phyloP scores from a whole-genome alignment of 148 eudicot genomes.

The Camellia japonica region DNA sequence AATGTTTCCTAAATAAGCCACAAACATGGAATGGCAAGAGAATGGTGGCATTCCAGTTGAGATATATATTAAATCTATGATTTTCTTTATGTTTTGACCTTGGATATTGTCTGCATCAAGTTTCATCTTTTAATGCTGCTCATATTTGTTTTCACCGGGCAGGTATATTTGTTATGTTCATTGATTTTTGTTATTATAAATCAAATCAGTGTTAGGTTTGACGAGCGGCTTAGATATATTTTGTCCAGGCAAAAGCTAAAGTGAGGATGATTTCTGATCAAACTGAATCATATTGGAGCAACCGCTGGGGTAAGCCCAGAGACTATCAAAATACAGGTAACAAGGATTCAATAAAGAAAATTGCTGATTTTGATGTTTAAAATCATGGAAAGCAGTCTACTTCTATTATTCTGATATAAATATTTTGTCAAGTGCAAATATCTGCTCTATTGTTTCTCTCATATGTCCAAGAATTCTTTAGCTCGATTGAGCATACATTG shows the following conservation, averaged over 20 bases:
- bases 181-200: background rate
- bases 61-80: background rate
- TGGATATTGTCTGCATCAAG: background rate
- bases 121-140: conserved; percentile 8
- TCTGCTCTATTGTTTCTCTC: background rate
- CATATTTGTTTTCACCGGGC: background rate
- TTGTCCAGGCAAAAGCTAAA: conserved; percentile 73
- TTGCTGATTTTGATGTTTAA: background rate
- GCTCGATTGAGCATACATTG: background rate
- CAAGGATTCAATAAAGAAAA: conserved; percentile 2
- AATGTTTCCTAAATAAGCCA: background rate
- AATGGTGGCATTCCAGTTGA: background rate
- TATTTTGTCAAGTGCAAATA: background rate
- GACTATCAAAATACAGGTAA: conserved; percentile 59
- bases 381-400: background rate
- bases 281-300: conserved; percentile 59
- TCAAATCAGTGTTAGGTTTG: background rate
- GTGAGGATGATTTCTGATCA: conserved; percentile 57
- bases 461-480: background rate
- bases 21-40: background rate
- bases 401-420: background rate
- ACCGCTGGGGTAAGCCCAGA: conserved; percentile 70
- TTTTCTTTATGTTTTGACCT: background rate
- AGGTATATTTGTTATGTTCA: background rate
- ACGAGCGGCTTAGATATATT: background rate